phyloP scores from a whole-genome alignment of 1,284 basidiomycete species.

The Apiotrichum gracile region DNA sequence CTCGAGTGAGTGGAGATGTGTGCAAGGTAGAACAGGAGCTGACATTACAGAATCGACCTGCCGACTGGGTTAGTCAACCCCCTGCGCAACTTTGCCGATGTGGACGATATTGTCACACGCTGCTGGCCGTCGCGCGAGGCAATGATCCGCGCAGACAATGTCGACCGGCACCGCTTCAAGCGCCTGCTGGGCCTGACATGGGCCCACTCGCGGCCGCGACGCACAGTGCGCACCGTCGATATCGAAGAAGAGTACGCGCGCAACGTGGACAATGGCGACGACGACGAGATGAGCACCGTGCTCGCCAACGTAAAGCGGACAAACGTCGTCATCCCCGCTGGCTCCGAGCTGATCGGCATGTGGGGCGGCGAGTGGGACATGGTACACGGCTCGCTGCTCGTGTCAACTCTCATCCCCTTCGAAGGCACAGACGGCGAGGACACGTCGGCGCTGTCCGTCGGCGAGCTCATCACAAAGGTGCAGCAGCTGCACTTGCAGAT shows the following conservation, averaged over 20 bases:
- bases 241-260: constrained; percentile 41
- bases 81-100: constrained; percentile 35
- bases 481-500: constrained; percentile 32
- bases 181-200: constrained; percentile 42
- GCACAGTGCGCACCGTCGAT: constrained; percentile 38
- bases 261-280: constrained; percentile 26
- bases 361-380: constrained; percentile 48
- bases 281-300: constrained; percentile 39
- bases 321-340: constrained; percentile 42
- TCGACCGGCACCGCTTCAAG: constrained; percentile 37
- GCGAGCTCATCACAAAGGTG: constrained; percentile 45
- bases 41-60: constrained; percentile 32
- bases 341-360: constrained; percentile 44
- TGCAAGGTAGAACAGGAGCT: background rate
- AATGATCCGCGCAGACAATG: constrained; percentile 38
- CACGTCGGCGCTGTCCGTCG: constrained; percentile 41
- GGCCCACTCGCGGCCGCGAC: constrained; percentile 39
- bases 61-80: constrained; percentile 34
- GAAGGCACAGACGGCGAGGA: constrained; percentile 48
- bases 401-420: constrained; percentile 46
- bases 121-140: constrained; percentile 44
- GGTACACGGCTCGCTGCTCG: constrained; percentile 42
- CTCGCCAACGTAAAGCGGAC: constrained; percentile 40
- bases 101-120: constrained; percentile 39
- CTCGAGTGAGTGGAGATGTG: constrained; percentile 32